phyloP scores from a whole-genome alignment of 2,329 filamentous ascomycete species.

The Zarea fungicola region DNA sequence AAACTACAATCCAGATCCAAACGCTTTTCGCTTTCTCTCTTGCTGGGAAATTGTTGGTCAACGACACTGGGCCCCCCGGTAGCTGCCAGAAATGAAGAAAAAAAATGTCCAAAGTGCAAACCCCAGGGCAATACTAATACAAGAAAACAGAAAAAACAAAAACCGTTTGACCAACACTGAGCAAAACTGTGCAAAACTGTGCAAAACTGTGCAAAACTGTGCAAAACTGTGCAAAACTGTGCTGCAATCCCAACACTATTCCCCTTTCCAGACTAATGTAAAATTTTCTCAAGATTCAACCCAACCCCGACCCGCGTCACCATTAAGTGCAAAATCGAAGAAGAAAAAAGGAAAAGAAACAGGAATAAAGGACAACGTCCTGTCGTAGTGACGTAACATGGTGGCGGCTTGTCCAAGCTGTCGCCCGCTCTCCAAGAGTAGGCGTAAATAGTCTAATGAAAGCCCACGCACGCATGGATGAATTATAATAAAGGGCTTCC shows the following conservation, averaged over 20 bases:
- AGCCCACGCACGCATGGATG: constrained; percentile 1
- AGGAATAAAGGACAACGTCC: no score
- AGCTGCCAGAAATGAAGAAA: no score
- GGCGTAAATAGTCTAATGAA: constrained; percentile 9
- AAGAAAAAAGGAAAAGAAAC: constrained; percentile 8
- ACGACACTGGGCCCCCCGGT: not conserved
- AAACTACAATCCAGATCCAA: constrained; percentile 7
- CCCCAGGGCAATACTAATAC: constrained; percentile 8
- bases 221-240: no score
- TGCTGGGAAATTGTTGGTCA: not conserved
- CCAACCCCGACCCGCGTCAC: constrained; percentile 13
- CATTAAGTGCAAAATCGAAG: constrained; percentile 12
- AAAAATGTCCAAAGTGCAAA: constrained; percentile 10
- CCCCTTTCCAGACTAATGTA: not conserved
- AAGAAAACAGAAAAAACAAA: not conserved
- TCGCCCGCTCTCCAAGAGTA: not conserved
- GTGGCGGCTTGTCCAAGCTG: not conserved
- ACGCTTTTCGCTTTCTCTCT: constrained; percentile 7
- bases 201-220: no score
- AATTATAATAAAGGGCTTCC: no score
- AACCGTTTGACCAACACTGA: not conserved
- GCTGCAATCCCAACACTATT: no score
- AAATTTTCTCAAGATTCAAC: not conserved
- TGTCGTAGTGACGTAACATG: constrained; percentile 16
- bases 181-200: no score